Percentiles rank a stretch among this genome's conserved stretches.
Conservation (phyloP, 805 yeast genomes). For the Kodamaea nitidulidarum region DNA sequence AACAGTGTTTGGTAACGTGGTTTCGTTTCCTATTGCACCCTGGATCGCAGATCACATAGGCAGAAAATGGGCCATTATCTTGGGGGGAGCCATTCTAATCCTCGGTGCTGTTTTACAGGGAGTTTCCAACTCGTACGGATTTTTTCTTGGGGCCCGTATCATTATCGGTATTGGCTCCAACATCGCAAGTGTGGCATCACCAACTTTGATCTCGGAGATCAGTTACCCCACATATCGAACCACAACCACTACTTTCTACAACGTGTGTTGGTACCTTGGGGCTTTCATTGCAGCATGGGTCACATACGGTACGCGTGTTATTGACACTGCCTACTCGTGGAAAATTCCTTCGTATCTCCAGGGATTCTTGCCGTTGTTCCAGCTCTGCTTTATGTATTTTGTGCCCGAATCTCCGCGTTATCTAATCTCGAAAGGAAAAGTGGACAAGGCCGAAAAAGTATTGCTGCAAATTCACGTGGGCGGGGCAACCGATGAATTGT, state of each 20-base stretch:
- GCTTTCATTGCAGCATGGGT: slow-evolving; percentile 51
- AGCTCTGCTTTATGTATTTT: slow-evolving; percentile 28
- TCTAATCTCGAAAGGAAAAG: slow-evolving; percentile 20
- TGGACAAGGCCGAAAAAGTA: slow-evolving; percentile 22
- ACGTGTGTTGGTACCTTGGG: slow-evolving; percentile 51
- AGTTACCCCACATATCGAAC: slow-evolving; percentile 40
- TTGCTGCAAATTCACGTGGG: slow-evolving; percentile 41
- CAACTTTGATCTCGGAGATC: slow-evolving; percentile 47
- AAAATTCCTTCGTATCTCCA: slow-evolving; percentile 53
- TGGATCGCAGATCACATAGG: slow-evolving; percentile 36
- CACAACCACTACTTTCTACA: slow-evolving; percentile 37
- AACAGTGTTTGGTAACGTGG: slow-evolving; percentile 33
- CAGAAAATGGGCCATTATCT: slow-evolving; percentile 28
- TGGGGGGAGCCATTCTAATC: slow-evolving; percentile 24
- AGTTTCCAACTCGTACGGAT: slow-evolving; percentile 28
- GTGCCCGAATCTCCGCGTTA: slow-evolving; percentile 41
- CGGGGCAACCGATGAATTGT: slow-evolving; percentile 24
- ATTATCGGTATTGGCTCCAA: slow-evolving; percentile 46
- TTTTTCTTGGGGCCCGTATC: slow-evolving; percentile 44
- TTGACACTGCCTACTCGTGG: slow-evolving; percentile 42
- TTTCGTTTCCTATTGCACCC: slow-evolving; percentile 28
- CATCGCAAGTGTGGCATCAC: slow-evolving; percentile 41
- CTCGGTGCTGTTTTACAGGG: slow-evolving; percentile 39
- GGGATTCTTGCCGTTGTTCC: slow-evolving; percentile 46
- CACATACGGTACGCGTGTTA: slow-evolving; percentile 43